Base-by-base conservation (phyloP, 1,284 basidiomycete genomes). In the Cryptococcus floricola region DNA sequence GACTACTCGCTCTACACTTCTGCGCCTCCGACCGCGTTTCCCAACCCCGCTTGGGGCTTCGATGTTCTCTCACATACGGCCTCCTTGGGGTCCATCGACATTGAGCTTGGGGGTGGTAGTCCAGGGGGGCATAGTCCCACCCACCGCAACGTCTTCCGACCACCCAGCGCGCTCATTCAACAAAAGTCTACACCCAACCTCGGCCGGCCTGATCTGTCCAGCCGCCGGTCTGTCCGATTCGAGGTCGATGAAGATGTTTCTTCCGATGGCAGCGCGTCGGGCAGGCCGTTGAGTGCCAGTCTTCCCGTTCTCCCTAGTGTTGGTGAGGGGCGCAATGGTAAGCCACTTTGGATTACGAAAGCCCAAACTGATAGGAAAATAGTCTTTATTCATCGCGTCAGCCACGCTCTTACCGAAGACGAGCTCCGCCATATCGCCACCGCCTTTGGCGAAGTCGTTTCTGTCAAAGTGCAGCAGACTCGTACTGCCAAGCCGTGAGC, bases 321-420 rank as follows among this genome's bases (percentile, higher is more conserved):
- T 14, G 60, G 59, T 3, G 58, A 65, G 53, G 63, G 65, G 31
- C 59, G 66, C 19, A 72, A 70, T 39, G 67, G 70, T 70, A 25
- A 51, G 67, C 27, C 18, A 16, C 45, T 27, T 46, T 46, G 19
- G 18, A 6, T 1, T 25, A 25, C 9, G 13, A 18, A 6, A n/a
- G 12, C 19, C 39, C 25, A 31, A 13, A 25, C 23, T 25, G n/a
- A 34, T 37, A 14, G 8, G 10, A 28, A 16, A 16, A 2, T 39
- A 72, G 70, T 73, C 12, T 71, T 67, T 50, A 60, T 73, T 13
- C 61, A 66, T 27, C 58, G 60, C 37, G 56, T 70, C 25, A 42
- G 47, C 14, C 13, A 52, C 2, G 31, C 31, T 3, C 45, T 64
- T 13, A 65, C 54, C 16, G 60, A 68, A 46, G 60, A 63, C 0